Base-by-base conservation (phyloP, 2,329 filamentous ascomycete genomes). In the Elsinoe necatrix region DNA sequence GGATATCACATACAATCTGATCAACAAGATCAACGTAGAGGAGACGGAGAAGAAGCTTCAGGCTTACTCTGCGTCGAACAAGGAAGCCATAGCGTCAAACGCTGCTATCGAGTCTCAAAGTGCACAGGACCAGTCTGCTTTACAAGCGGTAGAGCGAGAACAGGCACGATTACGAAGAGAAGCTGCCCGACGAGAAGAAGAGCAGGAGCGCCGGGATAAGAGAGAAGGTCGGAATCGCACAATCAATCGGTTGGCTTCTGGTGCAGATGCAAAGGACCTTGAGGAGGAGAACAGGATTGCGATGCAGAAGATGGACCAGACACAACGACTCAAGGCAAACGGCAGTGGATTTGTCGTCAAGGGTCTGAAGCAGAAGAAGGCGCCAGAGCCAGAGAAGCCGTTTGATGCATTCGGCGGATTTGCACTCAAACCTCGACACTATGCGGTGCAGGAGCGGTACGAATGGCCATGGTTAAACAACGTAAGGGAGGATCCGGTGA, bases 401-500 rank as follows among this genome's bases (percentile, higher is more conserved):
- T 96, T 95, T 72, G 90, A 96, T 73, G 87, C 92, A 0, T 95
- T 93, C 67, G 89, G 83, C 37, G 93, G 89, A 0, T 73, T 91
- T 60, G 73, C 80, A 47, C 80, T 91, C 54, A 77, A 77, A 8
- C 67, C 67, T 21, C 77, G 85, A 63, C 85, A 91, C 63, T 92
- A 89, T 66, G 75, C 79, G 8, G 66, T 95, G 35, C 80, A 84
- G 61, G 78, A 81, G 51, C 74, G 78, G 41, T 95, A 96, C 69
- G 80, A 84, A 41, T 89, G 87, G 67, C 80, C 85, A 47, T 89
- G 84, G 77, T 75, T 95, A 55, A 83, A 86, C 43, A 75, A 76
- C 21, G 80, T 84, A 29, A 80, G 84, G 57, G 80, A 80, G 39
- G 85, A 91, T 66, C 72, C 79, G 1, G 77, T 80, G 43, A 83